These are phyloP conservation scores for Nakaseomyces kungkrabaensis DNA, from an alignment of 1,139 yeast species.

Conservation along the genomic window DNA sequence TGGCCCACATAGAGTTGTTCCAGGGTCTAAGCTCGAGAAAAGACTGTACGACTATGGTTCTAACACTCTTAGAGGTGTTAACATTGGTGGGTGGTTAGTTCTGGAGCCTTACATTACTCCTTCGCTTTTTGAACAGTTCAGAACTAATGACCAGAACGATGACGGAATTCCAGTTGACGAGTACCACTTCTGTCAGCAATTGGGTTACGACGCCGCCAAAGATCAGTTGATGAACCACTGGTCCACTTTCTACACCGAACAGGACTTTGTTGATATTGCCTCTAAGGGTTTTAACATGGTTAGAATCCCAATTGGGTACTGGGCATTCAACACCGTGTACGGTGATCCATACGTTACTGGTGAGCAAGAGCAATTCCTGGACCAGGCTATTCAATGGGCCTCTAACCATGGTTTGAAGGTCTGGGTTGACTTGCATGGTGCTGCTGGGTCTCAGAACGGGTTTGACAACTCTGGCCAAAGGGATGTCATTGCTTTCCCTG, in stretches of 20 bases:
- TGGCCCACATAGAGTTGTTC: background rate
- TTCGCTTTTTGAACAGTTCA: conserved; percentile 50
- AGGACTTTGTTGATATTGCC: conserved; percentile 56
- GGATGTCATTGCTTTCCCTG: conserved; percentile 52
- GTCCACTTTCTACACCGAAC: conserved; percentile 67
- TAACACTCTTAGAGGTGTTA: conserved; percentile 56
- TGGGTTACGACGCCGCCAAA: conserved; percentile 54
- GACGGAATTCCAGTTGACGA: conserved; percentile 71
- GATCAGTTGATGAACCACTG: conserved; percentile 58
- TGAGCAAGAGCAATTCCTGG: conserved; percentile 65
- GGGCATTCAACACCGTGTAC: conserved; percentile 68
- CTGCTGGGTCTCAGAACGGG: conserved; percentile 96
- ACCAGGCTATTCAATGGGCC: conserved; percentile 72
- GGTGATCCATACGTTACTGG: conserved; percentile 87
- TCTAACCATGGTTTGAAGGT: conserved; percentile 52
- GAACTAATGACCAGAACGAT: conserved; percentile 22
- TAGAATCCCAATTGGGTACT: conserved; percentile 88
- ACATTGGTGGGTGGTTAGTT: conserved; percentile 89
- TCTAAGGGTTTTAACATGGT: conserved; percentile 70
- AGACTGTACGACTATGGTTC: conserved; percentile 21
- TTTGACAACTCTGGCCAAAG: conserved; percentile 90
- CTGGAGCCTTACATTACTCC: conserved; percentile 84
- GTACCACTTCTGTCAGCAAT: conserved; percentile 51
- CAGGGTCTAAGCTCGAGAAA: background rate
- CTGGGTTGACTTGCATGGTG: conserved; percentile 93